Evolutionary conservation across 805 yeast genomes (phyloP), one percentile per base, ranked within the genome.

Genomic region (Wickerhamia fluorescens): DNA sequence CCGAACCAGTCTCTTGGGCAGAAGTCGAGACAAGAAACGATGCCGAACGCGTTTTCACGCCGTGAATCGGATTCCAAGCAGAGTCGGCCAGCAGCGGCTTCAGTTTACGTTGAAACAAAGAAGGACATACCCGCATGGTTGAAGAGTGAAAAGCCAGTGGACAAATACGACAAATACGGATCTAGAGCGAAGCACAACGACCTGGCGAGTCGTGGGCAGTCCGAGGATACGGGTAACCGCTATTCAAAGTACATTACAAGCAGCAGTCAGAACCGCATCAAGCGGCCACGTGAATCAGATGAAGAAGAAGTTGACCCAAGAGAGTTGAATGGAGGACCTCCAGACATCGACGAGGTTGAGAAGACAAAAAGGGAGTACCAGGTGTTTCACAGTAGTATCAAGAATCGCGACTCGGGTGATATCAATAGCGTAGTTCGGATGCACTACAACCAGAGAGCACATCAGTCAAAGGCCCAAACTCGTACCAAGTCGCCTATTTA

Each of bases 391-490:
- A 58, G 66, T 34, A 47, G 47, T 23, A 56, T 61, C 18, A 37
- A 47, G 6, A 55, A 58, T 31, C 47, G 47, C 28, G 58, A 57
- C 16, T 43, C 56, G 41, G 44, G 57, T 44, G 53, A 66, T 37
- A 70, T 73, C 31, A 83, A 82, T 43, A 73, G 74, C 25, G 70
- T 83, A 31, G 94, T 92, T 18, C 67, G 87, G 38, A 66, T 71
- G 27, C 96, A 86, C 55, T 92, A 92, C 53, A 92, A 92, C 54
- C 81, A 82, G 40, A 71, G 94, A 45, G 79, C 95, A 0, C 71
- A 73, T 39, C 73, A 74, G 35, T 70, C 89, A 2, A 76, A 77
- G 37, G 71, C 69, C 31, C 68, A 67, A 1, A 67, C 69, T 25
- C 70, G 99, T 41, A 66, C 76, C 12, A 61, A 73, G 20, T 86